Base-by-base conservation (phyloP, 2,329 filamentous ascomycete genomes). In the Phialemonium atrogriseum region DNA sequence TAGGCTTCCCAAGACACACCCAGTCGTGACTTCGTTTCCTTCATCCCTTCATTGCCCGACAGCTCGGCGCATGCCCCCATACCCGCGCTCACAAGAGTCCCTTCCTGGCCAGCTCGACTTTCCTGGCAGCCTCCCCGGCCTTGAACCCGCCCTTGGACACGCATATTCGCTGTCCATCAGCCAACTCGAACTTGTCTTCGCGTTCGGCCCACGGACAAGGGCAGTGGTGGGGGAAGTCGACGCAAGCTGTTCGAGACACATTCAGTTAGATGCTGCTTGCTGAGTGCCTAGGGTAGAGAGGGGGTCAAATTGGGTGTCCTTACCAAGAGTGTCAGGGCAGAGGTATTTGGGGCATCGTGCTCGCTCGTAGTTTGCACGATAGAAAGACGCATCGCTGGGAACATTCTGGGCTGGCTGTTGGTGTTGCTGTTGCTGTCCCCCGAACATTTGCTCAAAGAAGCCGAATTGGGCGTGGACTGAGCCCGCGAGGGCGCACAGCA, bases 401-500 rank as follows among this genome's bases (percentile, higher is more conserved):
- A 83, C 84, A 55, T 95, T 91, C 49, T 85, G 80, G 16, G 75
- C 74, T 44, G 79, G 68, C 34, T 76, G 70, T 35, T 73, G 66
- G 10, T 66, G 61, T 12, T 51, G 47, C 28, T 48, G 43, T 37
- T 39, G 40, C 9, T 55, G 50, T 44, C 74, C 74, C 46, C 77
- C 72, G 56, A 98, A 96, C 85, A 96, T 94, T 49, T 96, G 86
- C 56, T 95, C 88, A 62, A 96, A 98, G 73, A 98, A 94, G 53
- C 85, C 82, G 58, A 96, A 96, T 60, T 96, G 89, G 9, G 85
- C 85, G 35, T 71, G 64, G 4, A 69, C 77, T 11, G 74, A 58
- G 39, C 73, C 60, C 37, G 84, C 51, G 17, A 86, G 56, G 30
- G 83, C 61, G 11, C 86, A 53, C 13, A 77, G 43, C 26, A 70